Base-by-base conservation (phyloP, 805 yeast genomes). In the Myxozyma geophila region DNA sequence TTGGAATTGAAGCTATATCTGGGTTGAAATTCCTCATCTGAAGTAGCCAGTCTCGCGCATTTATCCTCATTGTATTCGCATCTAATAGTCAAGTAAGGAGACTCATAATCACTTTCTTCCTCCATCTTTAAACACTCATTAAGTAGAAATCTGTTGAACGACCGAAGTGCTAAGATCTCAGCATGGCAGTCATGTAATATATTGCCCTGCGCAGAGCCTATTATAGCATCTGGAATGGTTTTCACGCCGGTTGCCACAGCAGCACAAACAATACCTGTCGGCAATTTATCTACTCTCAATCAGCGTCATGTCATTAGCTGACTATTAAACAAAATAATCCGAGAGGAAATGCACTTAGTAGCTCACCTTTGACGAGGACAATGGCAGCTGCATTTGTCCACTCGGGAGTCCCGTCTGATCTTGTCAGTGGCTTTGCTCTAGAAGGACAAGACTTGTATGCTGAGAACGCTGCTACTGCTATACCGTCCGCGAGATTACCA, bases 141-240 rank as follows among this genome's bases (percentile, higher is more conserved):
- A 23, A 90, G 60, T 21, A 90, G 67, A 58, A 78, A 81, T 68
- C 82, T 74, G 70, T 92, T 92, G 72, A 93, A 85, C 0, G 85
- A 83, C 35, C 98, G 76, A 0, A 92, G 62, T 0, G 88, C 83
- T 15, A 95, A 75, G 1, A 92, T 82, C 72, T 93, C 99, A 0
- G 98, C 98, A 77, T 93, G 99, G 74, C 87, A 79, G 74, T 93
- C 98, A 71, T 93, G 98, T 0, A 93, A 78, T 8, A 91, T 74
- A 17, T 74, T 72, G 0, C 98, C 98, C 0, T 77, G 61, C 1
- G 83, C 77, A 54, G 77, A 76, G 2, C 73, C 65, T 0, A 88
- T 74, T 1, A 68, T 71, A 0, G 68, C 73, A 69, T 87, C 84
- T 0, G 98, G 92, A 19, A 83, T 70, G 0, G 90, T 83, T 72